These are phyloP conservation scores for Talaromyces sp. DNA, from an alignment of 2,329 filamentous ascomycete genomes.

Conservation along the genomic window DNA sequence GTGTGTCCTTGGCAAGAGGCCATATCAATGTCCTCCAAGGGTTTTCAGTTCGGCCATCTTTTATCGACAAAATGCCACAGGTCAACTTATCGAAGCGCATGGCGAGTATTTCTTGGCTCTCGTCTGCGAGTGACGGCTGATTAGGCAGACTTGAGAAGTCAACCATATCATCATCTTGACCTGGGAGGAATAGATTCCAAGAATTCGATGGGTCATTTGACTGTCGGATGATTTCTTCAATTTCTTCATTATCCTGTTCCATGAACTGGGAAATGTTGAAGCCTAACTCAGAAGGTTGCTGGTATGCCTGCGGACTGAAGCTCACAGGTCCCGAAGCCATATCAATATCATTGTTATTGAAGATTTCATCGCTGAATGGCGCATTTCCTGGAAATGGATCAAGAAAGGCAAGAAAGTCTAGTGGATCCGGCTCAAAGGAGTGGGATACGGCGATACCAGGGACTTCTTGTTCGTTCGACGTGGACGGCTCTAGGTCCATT, in stretches of 20 bases:
- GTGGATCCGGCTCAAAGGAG: constrained; percentile 16
- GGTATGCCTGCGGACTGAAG: constrained; percentile 11
- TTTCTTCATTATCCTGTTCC: constrained; percentile 49
- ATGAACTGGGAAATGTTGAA: constrained; percentile 37
- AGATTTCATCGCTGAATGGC: constrained; percentile 16
- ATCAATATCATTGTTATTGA: constrained; percentile 12
- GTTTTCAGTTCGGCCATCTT: constrained; percentile 69
- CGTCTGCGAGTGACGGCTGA: constrained; percentile 53
- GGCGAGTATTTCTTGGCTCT: constrained; percentile 64
- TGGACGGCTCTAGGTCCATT: constrained; percentile 2
- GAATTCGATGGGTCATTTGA: constrained; percentile 32
- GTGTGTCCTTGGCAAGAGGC: constrained; percentile 66
- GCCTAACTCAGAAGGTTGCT: constrained; percentile 12
- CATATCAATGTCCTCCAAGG: constrained; percentile 73
- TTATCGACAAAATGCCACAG: constrained; percentile 71
- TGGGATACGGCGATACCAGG: constrained; percentile 17
- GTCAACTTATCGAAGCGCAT: constrained; percentile 67
- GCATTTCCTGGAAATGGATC: constrained; percentile 18
- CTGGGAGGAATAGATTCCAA: constrained; percentile 44
- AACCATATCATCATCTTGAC: constrained; percentile 40
- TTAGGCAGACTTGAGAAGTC: constrained; percentile 44
- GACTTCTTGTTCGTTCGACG: constrained; percentile 2
- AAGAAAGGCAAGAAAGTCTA: constrained; percentile 23
- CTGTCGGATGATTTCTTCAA: constrained; percentile 59
- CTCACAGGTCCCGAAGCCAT: not conserved